phyloP scores from a whole-genome alignment of 768 basidiomycete species.

The Leccinum incarnatum region DNA sequence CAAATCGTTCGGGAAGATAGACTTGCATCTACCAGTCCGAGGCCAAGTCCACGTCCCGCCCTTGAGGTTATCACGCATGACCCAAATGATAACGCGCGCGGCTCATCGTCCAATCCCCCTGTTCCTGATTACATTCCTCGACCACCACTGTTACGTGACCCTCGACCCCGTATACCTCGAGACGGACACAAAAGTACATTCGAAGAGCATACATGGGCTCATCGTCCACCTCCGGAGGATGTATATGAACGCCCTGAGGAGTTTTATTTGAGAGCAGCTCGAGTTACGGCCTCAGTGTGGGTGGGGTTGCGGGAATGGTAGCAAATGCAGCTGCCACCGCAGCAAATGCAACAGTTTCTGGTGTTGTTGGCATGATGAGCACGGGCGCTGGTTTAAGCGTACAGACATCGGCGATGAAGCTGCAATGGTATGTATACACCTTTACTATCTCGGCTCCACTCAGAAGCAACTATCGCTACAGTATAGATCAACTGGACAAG shows the following conservation, averaged over 20 bases:
- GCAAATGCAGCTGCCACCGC: conserved; percentile 78
- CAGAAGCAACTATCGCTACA: conserved; percentile 29
- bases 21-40: conserved; percentile 13
- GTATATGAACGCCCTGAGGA: conserved; percentile 90
- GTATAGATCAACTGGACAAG: conserved; percentile 98
- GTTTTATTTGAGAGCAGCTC: conserved; percentile 37
- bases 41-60: conserved; percentile 25
- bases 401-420: conserved; percentile 76
- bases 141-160: conserved; percentile 12
- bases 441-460: background rate
- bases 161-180: conserved; percentile 26
- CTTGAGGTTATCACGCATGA: conserved; percentile 31
- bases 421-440: conserved; percentile 70
- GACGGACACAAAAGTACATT: conserved; percentile 47
- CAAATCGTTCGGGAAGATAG: conserved; percentile 25
- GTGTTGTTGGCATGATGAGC: conserved; percentile 84
- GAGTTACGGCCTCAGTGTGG: conserved; percentile 59
- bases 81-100: conserved; percentile 13
- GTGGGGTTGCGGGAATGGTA: conserved; percentile 76
- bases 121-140: conserved; percentile 18
- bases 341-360: conserved; percentile 79
- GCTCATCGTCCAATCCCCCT: conserved; percentile 19
- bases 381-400: conserved; percentile 67
- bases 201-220: conserved; percentile 78
- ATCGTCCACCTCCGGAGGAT: conserved; percentile 87